These are phyloP conservation scores for Meredithiella fracta DNA, from an alignment of 2,329 filamentous ascomycete genomes.

Conservation along the genomic window DNA sequence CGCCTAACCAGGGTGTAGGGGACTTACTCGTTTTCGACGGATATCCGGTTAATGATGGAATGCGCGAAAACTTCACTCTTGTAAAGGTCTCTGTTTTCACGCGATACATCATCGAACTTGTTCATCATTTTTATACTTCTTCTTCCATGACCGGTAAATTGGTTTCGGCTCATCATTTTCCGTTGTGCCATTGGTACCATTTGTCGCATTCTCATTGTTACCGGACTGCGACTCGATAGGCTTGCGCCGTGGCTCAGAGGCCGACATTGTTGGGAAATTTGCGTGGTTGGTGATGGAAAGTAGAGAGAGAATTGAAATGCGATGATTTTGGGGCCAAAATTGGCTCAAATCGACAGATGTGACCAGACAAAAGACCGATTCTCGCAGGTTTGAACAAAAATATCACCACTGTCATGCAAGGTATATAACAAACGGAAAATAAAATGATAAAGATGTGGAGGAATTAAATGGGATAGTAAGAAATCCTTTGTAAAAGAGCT, in stretches of 20 bases:
- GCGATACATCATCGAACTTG: slow-evolving; percentile 60
- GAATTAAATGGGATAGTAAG: not conserved
- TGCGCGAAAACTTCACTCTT: slow-evolving; percentile 66
- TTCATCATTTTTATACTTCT: slow-evolving; percentile 91
- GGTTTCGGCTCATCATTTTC: slow-evolving; percentile 32
- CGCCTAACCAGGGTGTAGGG: not conserved
- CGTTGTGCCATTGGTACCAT: slow-evolving; percentile 22
- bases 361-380: not conserved
- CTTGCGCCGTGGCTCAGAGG: slow-evolving; percentile 12
- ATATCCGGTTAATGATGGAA: slow-evolving; percentile 64
- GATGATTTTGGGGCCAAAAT: not conserved
- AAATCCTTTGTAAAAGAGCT: not conserved
- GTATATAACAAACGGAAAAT: not conserved
- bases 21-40: slow-evolving; percentile 79
- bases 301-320: not conserved
- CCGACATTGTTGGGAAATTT: slow-evolving; percentile 5
- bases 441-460: not conserved
- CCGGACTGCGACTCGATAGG: slow-evolving; percentile 5
- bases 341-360: not conserved
- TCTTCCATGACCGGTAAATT: slow-evolving; percentile 58
- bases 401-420: not conserved
- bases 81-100: slow-evolving; percentile 68
- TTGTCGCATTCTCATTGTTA: slow-evolving; percentile 23
- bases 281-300: not conserved
- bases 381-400: not conserved